phyloP scores from a whole-genome alignment of 345 rosid genomes.

The Citrus inodora region DNA sequence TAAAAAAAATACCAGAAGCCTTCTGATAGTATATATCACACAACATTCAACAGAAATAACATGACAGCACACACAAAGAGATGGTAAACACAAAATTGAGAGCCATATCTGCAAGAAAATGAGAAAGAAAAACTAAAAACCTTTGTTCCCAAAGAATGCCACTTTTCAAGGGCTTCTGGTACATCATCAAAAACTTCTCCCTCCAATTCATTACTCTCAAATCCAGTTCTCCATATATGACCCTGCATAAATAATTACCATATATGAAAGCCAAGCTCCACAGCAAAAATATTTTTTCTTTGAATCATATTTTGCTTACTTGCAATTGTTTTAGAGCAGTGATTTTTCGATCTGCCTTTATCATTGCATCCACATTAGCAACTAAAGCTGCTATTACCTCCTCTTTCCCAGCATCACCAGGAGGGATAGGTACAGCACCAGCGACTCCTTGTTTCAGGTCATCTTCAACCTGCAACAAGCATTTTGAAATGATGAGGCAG shows the following conservation, averaged over 20 bases:
- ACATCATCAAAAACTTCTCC: slow-evolving; percentile 85
- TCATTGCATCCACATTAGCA: slow-evolving; percentile 86
- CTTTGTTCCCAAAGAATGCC: slow-evolving; percentile 84
- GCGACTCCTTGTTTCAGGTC: slow-evolving; percentile 69
- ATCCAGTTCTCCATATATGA: slow-evolving; percentile 97
- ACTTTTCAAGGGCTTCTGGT: slow-evolving; percentile 75
- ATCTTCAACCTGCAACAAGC: slow-evolving; percentile 56
- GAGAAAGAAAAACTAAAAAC: slow-evolving; percentile 28
- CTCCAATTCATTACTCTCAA: slow-evolving; percentile 62
- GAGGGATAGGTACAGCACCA: slow-evolving; percentile 69
- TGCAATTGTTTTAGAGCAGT: slow-evolving; percentile 94
- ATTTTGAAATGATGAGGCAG: not conserved
- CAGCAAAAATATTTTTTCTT: not conserved
- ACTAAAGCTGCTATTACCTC: slow-evolving; percentile 80
- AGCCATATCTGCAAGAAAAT: not conserved
- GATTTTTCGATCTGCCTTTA: slow-evolving; percentile 89
- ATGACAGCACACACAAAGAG: not conserved
- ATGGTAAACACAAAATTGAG: not conserved
- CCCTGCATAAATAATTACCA: slow-evolving; percentile 49
- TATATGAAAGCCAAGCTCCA: slow-evolving; percentile 4
- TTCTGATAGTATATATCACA: not conserved
- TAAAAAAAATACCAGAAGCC: not conserved
- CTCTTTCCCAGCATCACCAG: slow-evolving; percentile 69
- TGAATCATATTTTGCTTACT: slow-evolving; percentile 35
- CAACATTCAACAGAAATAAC: not conserved